phyloP scores from a whole-genome alignment of 768 basidiomycete genomes.

The Suillus tomentosus region DNA sequence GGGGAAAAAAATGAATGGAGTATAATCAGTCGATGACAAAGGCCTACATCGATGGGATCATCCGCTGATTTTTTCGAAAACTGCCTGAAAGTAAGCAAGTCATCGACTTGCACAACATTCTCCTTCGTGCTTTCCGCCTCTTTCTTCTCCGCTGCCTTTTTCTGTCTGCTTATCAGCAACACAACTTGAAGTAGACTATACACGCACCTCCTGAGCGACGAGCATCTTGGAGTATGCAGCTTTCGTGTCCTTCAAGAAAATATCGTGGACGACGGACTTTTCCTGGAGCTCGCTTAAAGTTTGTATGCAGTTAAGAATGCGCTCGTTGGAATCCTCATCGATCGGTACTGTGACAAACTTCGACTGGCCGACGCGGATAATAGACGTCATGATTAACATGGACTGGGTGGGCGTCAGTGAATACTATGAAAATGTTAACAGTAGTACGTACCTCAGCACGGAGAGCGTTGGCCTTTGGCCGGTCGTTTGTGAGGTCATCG shows the following conservation, averaged over 20 bases:
- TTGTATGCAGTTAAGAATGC: slow-evolving; percentile 95
- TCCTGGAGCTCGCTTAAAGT: slow-evolving; percentile 81
- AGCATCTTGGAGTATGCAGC: slow-evolving; percentile 94
- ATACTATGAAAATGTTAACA: not conserved
- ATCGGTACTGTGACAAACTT: slow-evolving; percentile 94
- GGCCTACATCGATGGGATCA: slow-evolving; percentile 70
- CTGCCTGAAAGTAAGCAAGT: slow-evolving; percentile 88
- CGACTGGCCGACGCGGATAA: slow-evolving; percentile 96
- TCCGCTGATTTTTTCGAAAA: slow-evolving; percentile 90
- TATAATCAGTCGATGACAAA: not conserved
- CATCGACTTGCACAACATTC: slow-evolving; percentile 86
- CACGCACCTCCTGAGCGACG: slow-evolving; percentile 82
- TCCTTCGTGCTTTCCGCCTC: slow-evolving; percentile 71
- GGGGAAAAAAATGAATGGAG: slow-evolving; percentile 1
- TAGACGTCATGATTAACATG: slow-evolving; percentile 97
- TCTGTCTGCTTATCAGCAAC: slow-evolving; percentile 44
- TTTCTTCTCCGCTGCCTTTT: slow-evolving; percentile 90
- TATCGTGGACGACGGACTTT: slow-evolving; percentile 58
- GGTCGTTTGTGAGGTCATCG: slow-evolving; percentile 51
- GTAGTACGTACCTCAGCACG: not conserved
- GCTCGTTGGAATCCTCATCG: slow-evolving; percentile 96
- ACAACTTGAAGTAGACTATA: slow-evolving; percentile 1
- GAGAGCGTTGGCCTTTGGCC: slow-evolving; percentile 37
- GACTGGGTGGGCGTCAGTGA: slow-evolving; percentile 45
- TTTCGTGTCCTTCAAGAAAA: slow-evolving; percentile 87